A percentile compares a stretch with the other conserved stretches of the same genome.
phyloP scores from a whole-genome alignment of 768 basidiomycete species.

The Lyophyllum atratum region DNA sequence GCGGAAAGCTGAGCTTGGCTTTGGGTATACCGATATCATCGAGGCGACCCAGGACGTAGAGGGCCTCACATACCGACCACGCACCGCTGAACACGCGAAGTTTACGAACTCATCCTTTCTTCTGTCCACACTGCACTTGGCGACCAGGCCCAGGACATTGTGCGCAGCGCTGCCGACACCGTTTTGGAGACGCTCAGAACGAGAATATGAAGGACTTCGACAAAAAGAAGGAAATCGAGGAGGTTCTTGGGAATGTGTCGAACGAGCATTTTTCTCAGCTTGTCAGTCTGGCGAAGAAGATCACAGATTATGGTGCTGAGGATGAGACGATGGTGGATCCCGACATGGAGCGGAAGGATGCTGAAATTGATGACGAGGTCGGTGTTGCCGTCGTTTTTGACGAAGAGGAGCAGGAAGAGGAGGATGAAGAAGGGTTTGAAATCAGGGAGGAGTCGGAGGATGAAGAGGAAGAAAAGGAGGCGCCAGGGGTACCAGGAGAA shows the following conservation, averaged over 20 bases:
- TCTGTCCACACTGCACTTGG: slow-evolving; percentile 82
- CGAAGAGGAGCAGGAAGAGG: slow-evolving; percentile 94
- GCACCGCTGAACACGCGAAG: slow-evolving; percentile 94
- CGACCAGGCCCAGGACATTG: slow-evolving; percentile 94
- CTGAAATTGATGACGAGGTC: slow-evolving; percentile 91
- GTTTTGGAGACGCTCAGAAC: slow-evolving; percentile 84
- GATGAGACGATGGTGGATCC: slow-evolving; percentile 80
- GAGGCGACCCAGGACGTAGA: slow-evolving; percentile 94
- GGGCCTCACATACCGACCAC: slow-evolving; percentile 88
- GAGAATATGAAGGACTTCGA: slow-evolving; percentile 94
- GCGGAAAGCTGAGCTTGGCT: slow-evolving; percentile 65
- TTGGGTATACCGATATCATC: slow-evolving; percentile 89
- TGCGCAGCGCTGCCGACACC: slow-evolving; percentile 93
- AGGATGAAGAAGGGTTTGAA: slow-evolving; percentile 88
- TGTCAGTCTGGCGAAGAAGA: slow-evolving; percentile 86
- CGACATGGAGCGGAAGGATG: slow-evolving; percentile 79
- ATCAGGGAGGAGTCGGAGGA: slow-evolving; percentile 81
- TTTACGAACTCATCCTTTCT: slow-evolving; percentile 89
- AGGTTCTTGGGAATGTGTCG: slow-evolving; percentile 63
- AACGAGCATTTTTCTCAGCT: slow-evolving; percentile 83
- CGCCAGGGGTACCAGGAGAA: slow-evolving; percentile 44
- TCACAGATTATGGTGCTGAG: slow-evolving; percentile 92
- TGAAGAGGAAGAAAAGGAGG: slow-evolving; percentile 67
- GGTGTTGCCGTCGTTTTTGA: slow-evolving; percentile 99
- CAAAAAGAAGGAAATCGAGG: slow-evolving; percentile 93